These are phyloP conservation scores for Sarcomyxa edulis DNA, from an alignment of 768 basidiomycete species.

Conservation along the genomic window DNA sequence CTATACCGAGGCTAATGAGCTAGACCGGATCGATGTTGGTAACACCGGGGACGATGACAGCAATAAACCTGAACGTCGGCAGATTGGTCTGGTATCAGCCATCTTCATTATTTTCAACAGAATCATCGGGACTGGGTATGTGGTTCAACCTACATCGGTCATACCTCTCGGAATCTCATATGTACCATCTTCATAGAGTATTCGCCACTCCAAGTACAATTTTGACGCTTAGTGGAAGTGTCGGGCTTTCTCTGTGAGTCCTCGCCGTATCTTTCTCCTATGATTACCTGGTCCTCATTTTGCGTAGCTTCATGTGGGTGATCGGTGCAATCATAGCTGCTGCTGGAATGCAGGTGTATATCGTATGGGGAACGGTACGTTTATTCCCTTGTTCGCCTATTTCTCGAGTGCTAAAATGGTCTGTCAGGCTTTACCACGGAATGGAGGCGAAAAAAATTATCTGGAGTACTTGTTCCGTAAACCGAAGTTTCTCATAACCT, in stretches of 20 bases:
- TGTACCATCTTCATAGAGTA: no score
- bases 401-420: neutral
- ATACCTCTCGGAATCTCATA: no score
- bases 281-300: neutral
- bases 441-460: conserved; percentile 71
- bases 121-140: conserved; percentile 38
- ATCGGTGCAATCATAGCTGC: conserved; percentile 34
- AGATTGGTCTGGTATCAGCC: conserved; percentile 27
- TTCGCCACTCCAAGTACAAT: conserved; percentile 39
- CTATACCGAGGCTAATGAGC: no score
- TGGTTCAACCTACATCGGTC: no score
- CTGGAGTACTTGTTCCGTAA: conserved; percentile 55
- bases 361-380: conserved; percentile 33
- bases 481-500: conserved; percentile 53
- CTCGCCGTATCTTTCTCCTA: neutral
- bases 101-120: conserved; percentile 39
- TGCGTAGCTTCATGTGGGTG: conserved; percentile 34
- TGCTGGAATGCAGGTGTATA: conserved; percentile 35
- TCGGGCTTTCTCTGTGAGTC: conserved; percentile 31
- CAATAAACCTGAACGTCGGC: no score
- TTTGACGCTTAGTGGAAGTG: conserved; percentile 31
- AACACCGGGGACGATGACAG: no score
- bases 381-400: neutral
- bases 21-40: no score
- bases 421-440: conserved; percentile 49